Evolutionary conservation across 192 early-diverging fungal genomes (phyloP).

Genomic region (Obelidium mucronatum): DNA sequence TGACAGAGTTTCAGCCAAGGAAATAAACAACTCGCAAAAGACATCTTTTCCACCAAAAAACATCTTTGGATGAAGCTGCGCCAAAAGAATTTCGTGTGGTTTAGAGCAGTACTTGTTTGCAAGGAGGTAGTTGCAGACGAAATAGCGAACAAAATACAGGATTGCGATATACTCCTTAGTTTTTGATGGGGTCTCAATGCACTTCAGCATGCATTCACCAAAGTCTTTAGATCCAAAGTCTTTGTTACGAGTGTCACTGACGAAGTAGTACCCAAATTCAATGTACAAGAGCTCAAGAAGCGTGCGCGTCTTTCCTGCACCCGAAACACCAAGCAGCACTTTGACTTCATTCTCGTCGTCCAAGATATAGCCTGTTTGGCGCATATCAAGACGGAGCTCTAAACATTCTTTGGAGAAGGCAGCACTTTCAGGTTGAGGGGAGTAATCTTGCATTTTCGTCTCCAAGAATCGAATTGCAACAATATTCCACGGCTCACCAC

Average conservation of each 20-base stretch:
- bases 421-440: no score
- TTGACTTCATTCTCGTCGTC: constrained; percentile 28
- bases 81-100: constrained; percentile 39
- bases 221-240: constrained; percentile 32
- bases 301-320: constrained; percentile 31
- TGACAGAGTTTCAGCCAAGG: not conserved
- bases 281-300: constrained; percentile 29
- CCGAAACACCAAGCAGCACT: constrained; percentile 26
- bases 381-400: constrained; percentile 21
- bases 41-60: constrained; percentile 46
- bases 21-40: constrained; percentile 31
- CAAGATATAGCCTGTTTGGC: not conserved
- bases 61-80: constrained; percentile 38
- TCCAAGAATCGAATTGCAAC: no score
- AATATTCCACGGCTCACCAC: no score
- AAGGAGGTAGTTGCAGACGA: constrained; percentile 39
- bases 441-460: no score
- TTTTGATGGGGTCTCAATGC: not conserved
- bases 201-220: not conserved
- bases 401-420: no score
- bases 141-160: constrained; percentile 40
- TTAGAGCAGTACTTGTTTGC: constrained; percentile 24
- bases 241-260: not conserved
- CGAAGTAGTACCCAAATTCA: constrained; percentile 30
- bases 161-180: not conserved